phyloP scores from a whole-genome alignment of 768 basidiomycete genomes.

The Psilocybe cubensis region DNA sequence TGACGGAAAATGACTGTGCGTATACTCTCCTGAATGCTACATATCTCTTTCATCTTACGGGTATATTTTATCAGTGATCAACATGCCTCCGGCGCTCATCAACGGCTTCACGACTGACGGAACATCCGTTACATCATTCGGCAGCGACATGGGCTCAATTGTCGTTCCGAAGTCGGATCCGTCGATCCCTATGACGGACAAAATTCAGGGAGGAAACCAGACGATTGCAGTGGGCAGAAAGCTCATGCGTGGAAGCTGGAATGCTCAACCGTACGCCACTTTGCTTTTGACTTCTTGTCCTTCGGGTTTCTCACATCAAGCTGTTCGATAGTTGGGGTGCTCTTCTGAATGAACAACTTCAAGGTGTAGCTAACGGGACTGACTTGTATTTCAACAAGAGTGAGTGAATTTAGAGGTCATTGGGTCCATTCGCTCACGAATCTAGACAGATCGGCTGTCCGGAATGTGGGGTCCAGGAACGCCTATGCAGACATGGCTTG shows the following conservation, averaged over 20 bases:
- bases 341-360: constrained; percentile 29
- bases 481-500: constrained; percentile 35
- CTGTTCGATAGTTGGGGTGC: constrained; percentile 24
- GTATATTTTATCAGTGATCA: constrained; percentile 30
- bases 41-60: neutral
- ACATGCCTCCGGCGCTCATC: constrained; percentile 34
- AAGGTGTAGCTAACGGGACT: constrained; percentile 32
- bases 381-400: constrained; percentile 40
- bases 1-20: constrained; percentile 34
- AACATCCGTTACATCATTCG: constrained; percentile 31
- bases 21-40: neutral
- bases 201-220: constrained; percentile 22
- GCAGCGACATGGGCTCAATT: constrained; percentile 36
- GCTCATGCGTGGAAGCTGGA: constrained; percentile 34
- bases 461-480: constrained; percentile 38
- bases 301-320: too few relatives aligned
- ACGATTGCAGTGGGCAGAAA: constrained; percentile 32
- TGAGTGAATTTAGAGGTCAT: too few relatives aligned
- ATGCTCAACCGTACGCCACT: constrained; percentile 32
- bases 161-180: constrained; percentile 24
- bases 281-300: too few relatives aligned
- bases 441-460: constrained; percentile 28
- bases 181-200: constrained; percentile 21
- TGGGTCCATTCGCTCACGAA: too few relatives aligned
- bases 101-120: constrained; percentile 32